Evolutionary conservation across 352 stramenopile genomes (phyloP).

Genomic region (Peronospora belbahrii): DNA sequence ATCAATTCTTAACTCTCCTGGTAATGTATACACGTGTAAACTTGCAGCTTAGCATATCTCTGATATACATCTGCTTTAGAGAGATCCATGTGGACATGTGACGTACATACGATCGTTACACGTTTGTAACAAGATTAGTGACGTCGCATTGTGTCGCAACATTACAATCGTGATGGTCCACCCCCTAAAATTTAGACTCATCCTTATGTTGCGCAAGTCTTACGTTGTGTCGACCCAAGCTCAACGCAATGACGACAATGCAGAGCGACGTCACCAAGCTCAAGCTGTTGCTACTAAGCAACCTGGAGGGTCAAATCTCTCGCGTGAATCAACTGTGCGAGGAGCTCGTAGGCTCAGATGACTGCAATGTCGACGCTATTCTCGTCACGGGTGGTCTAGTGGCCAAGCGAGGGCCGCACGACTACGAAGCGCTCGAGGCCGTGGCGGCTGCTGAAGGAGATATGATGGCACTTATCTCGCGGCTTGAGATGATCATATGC

Average conservation of each 20-base stretch:
- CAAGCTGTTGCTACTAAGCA: slow-evolving; percentile 72
- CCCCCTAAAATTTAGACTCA: not conserved
- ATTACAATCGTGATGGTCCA: not conserved
- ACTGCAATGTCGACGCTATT: slow-evolving; percentile 64
- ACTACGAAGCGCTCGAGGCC: slow-evolving; percentile 48
- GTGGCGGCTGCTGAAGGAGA: slow-evolving; percentile 76
- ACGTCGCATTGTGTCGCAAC: no score
- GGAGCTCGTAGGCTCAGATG: slow-evolving; percentile 52
- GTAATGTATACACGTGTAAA: no score
- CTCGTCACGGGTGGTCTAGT: slow-evolving; percentile 68
- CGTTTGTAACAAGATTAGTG: no score
- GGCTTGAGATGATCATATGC: slow-evolving; percentile 83
- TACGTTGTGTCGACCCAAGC: not conserved
- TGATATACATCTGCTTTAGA: no score
- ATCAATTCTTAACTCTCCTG: no score
- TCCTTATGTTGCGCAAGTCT: slow-evolving; percentile 10
- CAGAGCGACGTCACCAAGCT: slow-evolving; percentile 25
- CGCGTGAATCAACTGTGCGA: slow-evolving; percentile 78
- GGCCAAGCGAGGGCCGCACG: slow-evolving; percentile 29
- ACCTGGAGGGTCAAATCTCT: slow-evolving; percentile 51
- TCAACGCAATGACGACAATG: slow-evolving; percentile 3
- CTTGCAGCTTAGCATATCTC: no score
- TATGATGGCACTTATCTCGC: slow-evolving; percentile 84
- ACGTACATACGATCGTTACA: no score
- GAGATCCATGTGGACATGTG: no score